These are phyloP conservation scores for Eustoma russellianum DNA, from an alignment of 257 asterid species.

Conservation along the genomic window DNA sequence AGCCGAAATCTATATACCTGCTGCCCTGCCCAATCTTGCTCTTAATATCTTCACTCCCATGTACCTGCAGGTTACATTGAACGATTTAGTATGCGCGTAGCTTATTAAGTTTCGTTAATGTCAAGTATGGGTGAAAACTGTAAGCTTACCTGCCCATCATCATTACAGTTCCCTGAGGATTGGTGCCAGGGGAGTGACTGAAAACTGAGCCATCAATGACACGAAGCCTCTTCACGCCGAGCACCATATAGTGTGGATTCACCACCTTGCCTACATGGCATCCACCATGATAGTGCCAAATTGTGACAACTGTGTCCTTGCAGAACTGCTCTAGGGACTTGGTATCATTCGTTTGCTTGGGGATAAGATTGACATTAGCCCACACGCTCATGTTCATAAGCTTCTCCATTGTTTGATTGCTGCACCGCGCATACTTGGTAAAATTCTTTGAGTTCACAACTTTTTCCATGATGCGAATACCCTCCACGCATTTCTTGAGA, in stretches of 20 bases:
- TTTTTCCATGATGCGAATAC: slow-evolving; percentile 63
- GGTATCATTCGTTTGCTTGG: slow-evolving; percentile 70
- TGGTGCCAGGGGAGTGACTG: slow-evolving; percentile 73
- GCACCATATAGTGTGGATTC: slow-evolving; percentile 38
- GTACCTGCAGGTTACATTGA: slow-evolving; percentile 42
- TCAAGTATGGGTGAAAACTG: too few relatives aligned
- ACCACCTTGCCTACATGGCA: slow-evolving; percentile 79
- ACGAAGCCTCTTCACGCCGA: slow-evolving; percentile 71
- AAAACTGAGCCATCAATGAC: slow-evolving; percentile 81
- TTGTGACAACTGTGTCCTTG: slow-evolving; percentile 78
- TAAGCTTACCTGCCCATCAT: slow-evolving; percentile 76
- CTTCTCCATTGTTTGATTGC: slow-evolving; percentile 39
- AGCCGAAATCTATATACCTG: slow-evolving; percentile 26
- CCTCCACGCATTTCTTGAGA: slow-evolving; percentile 51
- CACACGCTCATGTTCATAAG: slow-evolving; percentile 60
- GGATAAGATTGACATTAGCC: slow-evolving; percentile 78
- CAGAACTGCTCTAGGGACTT: slow-evolving; percentile 68
- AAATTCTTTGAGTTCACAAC: slow-evolving; percentile 48
- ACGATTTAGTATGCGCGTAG: slow-evolving; percentile 5
- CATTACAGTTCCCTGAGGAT: slow-evolving; percentile 91
- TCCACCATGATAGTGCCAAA: slow-evolving; percentile 98
- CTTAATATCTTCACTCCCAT: slow-evolving; percentile 84
- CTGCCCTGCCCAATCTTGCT: slow-evolving; percentile 49
- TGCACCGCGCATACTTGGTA: slow-evolving; percentile 33
- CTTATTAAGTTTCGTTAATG: not conserved